Percentiles rank a stretch among this genome's conserved stretches.
Conservation (phyloP, 2,329 filamentous ascomycete genomes). For the Microcyclospora pomicola region DNA sequence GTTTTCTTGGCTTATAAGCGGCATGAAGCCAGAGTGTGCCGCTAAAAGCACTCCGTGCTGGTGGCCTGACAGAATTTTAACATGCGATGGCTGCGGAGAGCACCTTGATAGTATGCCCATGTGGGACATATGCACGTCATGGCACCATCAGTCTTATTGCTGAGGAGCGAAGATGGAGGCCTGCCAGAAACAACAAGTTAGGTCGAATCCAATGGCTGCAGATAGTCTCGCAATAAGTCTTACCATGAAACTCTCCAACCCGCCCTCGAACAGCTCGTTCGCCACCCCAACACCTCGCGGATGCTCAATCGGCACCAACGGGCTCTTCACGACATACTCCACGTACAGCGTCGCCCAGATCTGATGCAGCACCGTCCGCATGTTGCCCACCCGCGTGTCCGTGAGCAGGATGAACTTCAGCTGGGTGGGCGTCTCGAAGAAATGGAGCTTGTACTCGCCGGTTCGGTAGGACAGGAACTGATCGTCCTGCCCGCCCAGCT, state of each 20-base stretch:
- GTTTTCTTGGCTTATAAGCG: too few relatives aligned
- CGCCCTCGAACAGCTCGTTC: conserved; percentile 51
- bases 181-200: neutral
- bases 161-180: conserved; percentile 1
- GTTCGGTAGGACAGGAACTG: conserved; percentile 87
- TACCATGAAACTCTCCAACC: conserved; percentile 63
- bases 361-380: conserved; percentile 89
- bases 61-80: too few relatives aligned
- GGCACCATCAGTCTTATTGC: neutral
- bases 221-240: conserved; percentile 2
- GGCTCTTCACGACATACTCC: conserved; percentile 66
- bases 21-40: too few relatives aligned
- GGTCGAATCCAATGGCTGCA: neutral
- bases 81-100: too few relatives aligned
- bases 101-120: too few relatives aligned
- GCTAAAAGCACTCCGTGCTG: too few relatives aligned
- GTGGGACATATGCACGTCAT: too few relatives aligned
- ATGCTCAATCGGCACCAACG: conserved; percentile 47
- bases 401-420: conserved; percentile 96
- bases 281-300: conserved; percentile 47
- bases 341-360: conserved; percentile 98
- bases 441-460: conserved; percentile 92
- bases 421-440: conserved; percentile 94
- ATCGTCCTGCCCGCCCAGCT: conserved; percentile 86
- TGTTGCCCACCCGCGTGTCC: conserved; percentile 74